Conservation (phyloP, 176 grass and related monocot genomes). For the Carex myosuroides region DNA sequence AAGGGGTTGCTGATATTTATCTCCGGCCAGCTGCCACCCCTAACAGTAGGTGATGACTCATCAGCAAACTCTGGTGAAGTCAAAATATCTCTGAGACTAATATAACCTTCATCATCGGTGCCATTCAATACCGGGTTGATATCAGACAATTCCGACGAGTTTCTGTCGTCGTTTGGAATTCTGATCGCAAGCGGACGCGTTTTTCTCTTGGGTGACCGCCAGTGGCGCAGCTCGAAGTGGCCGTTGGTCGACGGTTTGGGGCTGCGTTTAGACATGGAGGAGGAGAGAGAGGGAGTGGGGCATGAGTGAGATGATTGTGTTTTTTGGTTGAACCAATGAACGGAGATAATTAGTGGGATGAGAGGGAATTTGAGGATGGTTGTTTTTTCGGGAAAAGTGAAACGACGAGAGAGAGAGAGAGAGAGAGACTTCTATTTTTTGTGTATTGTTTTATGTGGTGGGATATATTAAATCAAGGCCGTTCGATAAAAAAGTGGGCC, state of each 20-base stretch:
- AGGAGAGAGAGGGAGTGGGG: not conserved
- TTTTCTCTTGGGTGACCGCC: constrained; percentile 21
- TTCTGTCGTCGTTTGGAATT: constrained; percentile 23
- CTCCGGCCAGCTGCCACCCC: constrained; percentile 38
- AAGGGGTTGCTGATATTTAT: constrained; percentile 70
- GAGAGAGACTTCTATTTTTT: not conserved
- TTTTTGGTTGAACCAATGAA: constrained; percentile 18
- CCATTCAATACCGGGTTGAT: not conserved
- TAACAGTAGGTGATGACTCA: not conserved
- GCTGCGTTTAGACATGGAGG: constrained; percentile 22
- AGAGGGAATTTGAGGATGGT: not conserved
- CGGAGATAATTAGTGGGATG: not conserved
- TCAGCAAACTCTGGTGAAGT: constrained; percentile 37
- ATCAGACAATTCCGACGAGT: not conserved
- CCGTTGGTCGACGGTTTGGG: constrained; percentile 26
- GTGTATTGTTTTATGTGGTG: not conserved
- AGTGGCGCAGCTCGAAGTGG: constrained; percentile 71
- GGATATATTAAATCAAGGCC: not conserved
- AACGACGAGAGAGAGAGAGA: constrained; percentile 23
- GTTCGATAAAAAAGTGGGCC: constrained; percentile 11
- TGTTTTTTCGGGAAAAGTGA: constrained; percentile 27
- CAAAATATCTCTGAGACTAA: constrained; percentile 71
- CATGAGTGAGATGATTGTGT: constrained; percentile 1
- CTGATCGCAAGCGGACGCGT: constrained; percentile 36
- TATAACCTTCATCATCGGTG: constrained; percentile 30